A percentile compares a stretch with the other conserved stretches of the same genome.
Evolutionary conservation across 106 monocot species (phyloP).

Genomic region (Dioscorea alata): DNA sequence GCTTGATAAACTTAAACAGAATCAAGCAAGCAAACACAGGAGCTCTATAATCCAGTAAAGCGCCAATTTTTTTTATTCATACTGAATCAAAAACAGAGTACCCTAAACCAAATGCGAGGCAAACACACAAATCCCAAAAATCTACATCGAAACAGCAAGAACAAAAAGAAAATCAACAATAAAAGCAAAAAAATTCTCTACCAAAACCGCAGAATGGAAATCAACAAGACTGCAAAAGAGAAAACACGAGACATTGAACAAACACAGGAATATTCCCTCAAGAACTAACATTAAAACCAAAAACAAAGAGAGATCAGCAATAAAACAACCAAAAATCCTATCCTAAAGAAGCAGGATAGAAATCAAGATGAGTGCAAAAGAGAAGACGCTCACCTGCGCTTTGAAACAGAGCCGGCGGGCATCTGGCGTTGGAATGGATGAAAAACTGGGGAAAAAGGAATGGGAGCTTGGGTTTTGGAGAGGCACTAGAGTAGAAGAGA

Average conservation of each 20-base stretch:
- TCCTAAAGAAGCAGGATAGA: not conserved
- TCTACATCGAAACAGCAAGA: too few species aligned
- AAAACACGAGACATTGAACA: not conserved
- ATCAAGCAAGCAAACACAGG: too few species aligned
- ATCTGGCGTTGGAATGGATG: not conserved
- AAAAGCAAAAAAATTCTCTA: too few species aligned
- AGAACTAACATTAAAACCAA: not conserved
- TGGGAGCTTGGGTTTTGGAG: not conserved
- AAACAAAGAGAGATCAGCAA: not conserved
- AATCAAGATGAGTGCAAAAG: not conserved
- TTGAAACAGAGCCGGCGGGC: not conserved
- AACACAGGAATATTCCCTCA: not conserved
- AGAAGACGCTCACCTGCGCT: not conserved
- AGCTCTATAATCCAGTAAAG: too few species aligned
- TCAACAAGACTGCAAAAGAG: too few species aligned
- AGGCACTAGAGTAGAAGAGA: not conserved
- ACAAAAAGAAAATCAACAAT: too few species aligned
- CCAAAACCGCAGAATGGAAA: too few species aligned
- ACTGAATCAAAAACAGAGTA: too few species aligned
- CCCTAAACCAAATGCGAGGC: too few species aligned
- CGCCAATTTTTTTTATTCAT: too few species aligned
- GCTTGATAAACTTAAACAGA: too few species aligned
- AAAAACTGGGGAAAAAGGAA: not conserved
- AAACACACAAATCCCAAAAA: too few species aligned
- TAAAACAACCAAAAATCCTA: not conserved